Evolutionary conservation across 495 filamentous ascomycete species (phyloP), one percentile per base, ranked within the genome.

Genomic region (Xylaria intraflava): DNA sequence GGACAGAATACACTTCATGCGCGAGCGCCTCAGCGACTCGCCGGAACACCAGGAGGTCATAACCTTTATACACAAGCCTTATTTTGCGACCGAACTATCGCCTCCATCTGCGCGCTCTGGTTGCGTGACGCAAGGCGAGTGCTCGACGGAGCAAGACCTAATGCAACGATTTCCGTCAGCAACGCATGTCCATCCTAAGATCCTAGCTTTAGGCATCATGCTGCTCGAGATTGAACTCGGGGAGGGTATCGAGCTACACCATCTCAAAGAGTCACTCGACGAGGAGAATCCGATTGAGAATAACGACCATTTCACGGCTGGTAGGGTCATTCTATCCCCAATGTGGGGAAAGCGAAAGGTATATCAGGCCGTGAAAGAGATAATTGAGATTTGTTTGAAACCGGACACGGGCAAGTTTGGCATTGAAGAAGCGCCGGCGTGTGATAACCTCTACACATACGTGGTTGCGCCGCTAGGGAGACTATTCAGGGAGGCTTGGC

Each of bases 151-250:
- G 12, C 11, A 42, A 19, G 19, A 22, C 39, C 2, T 42, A 5
- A 42, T 42, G 39, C 39, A 42, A 6, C 39, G 39, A 22, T 42
- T 42, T 42, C 17, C 39, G 12, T 42, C 39, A 6, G 39, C 39
- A 23, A 41, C 23, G 6, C 61, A 58, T 38, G 17, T 22, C 7
- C 59, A 56, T 46, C 62, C 62, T 27, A 65, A 65, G 45, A 62
- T 65, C 11, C 48, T 59, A 8, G 51, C 55, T n/a, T 44, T 65
- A 9, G 62, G 62, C 7, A 60, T 65, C 42, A 62, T 65, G 52
- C 42, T 62, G 8, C 48, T 60, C 23, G 60, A 65, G 42, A 61
- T 62, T 38, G 53, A 63, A 35, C 60, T 65, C n/a, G 59, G 57
- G 12, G 29, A 55, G 9, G 40, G 53, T 11, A 65, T 62, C 29